Evolutionary conservation across 2,329 filamentous ascomycete genomes (phyloP).

Genomic region (Cladophialophora chaetospira): DNA sequence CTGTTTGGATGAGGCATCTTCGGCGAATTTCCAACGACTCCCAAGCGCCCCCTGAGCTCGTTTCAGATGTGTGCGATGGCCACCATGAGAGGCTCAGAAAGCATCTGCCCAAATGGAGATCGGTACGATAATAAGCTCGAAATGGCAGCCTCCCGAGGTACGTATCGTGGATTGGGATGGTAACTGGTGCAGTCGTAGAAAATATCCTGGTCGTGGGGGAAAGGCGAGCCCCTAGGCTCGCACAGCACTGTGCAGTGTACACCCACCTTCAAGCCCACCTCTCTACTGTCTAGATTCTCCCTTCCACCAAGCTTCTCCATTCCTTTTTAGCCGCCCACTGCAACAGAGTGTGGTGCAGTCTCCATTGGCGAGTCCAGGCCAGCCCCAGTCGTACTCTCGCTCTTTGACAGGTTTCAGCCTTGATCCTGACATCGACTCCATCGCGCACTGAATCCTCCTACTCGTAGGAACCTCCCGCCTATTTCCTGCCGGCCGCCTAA

Average conservation of each 20-base stretch:
- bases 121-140: background rate
- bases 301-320: constrained; percentile 3
- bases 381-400: background rate
- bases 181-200: constrained; percentile 3
- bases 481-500: background rate
- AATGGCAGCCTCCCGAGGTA: background rate
- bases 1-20: background rate
- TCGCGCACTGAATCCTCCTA: background rate
- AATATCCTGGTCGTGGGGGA: background rate
- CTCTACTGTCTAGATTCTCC: background rate
- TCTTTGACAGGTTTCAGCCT: constrained; percentile 10
- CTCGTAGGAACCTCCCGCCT: background rate
- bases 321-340: constrained; percentile 10
- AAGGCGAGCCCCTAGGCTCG: background rate
- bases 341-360: background rate
- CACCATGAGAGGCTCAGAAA: background rate
- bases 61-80: constrained; percentile 14
- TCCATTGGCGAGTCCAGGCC: background rate
- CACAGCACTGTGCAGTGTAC: too few relatives aligned
- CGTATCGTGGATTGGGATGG: background rate
- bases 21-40: constrained; percentile 17
- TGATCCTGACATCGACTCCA: constrained; percentile 3
- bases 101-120: background rate
- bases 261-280: background rate
- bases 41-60: constrained; percentile 10